Percentiles rank a stretch among this genome's conserved stretches.
These are phyloP conservation scores for Lentinus polychrous DNA, from an alignment of 1,284 basidiomycete genomes.

Conservation along the genomic window DNA sequence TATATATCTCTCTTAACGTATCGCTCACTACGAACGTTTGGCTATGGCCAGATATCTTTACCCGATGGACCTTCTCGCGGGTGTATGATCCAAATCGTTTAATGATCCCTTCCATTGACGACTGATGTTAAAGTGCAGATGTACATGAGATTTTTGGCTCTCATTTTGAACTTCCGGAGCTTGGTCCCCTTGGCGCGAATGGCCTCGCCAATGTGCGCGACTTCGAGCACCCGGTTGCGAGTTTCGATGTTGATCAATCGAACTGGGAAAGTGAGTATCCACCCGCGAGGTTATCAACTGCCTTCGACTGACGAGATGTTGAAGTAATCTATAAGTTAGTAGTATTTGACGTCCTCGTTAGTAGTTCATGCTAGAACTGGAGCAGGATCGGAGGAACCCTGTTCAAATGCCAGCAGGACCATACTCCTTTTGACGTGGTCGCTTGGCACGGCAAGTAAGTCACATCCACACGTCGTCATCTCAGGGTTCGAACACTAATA, in stretches of 20 bases:
- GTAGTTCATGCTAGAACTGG: background rate
- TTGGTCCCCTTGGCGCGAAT: slow-evolving; percentile 58
- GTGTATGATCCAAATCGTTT: slow-evolving; percentile 25
- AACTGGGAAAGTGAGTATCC: slow-evolving; percentile 47
- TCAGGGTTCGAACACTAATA: background rate
- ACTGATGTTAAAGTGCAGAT: slow-evolving; percentile 1
- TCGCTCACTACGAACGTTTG: too few species aligned
- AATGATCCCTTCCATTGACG: background rate
- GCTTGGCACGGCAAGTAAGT: slow-evolving; percentile 61
- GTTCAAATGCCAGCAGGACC: slow-evolving; percentile 50
- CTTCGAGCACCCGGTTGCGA: slow-evolving; percentile 57
- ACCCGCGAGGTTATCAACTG: background rate
- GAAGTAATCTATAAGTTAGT: slow-evolving; percentile 43
- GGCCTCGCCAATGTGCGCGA: slow-evolving; percentile 59
- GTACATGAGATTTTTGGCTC: slow-evolving; percentile 54
- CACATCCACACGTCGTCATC: background rate
- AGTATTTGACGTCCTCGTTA: background rate
- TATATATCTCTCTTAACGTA: too few species aligned
- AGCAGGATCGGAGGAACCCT: slow-evolving; percentile 50
- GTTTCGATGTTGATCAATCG: slow-evolving; percentile 55
- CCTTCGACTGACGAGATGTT: background rate
- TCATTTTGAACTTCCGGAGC: slow-evolving; percentile 59
- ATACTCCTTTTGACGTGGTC: slow-evolving; percentile 70
- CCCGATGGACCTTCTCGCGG: slow-evolving; percentile 51
- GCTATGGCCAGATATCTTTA: slow-evolving; percentile 37